phyloP scores from a whole-genome alignment of 73 alveolate species.

The Paramecium octaurelia region DNA sequence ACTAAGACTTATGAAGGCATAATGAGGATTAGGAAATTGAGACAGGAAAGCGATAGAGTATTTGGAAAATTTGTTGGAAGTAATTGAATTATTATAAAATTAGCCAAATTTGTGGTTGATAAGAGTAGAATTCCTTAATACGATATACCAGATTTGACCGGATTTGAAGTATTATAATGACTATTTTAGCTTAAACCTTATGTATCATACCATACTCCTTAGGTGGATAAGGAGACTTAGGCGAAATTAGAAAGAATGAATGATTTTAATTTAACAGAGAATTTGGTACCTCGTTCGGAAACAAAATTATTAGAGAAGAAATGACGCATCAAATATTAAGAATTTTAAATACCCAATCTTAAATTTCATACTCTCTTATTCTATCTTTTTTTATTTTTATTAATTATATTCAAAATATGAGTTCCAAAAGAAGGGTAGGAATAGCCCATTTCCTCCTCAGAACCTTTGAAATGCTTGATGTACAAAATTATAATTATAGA shows the following conservation, averaged over 20 bases:
- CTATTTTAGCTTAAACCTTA: conserved; percentile 45
- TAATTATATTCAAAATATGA: neutral
- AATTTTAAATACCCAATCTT: neutral
- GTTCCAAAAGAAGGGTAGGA: conserved; percentile 5
- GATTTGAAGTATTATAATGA: conserved; percentile 9
- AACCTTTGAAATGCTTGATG: conserved; percentile 31
- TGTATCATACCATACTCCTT: conserved; percentile 57
- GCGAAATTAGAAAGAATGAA: conserved; percentile 5
- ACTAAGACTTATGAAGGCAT: neutral
- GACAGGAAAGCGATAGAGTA: conserved; percentile 44
- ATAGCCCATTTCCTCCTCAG: conserved; percentile 31
- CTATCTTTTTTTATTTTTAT: neutral
- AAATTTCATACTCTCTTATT: neutral
- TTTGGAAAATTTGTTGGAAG: conserved; percentile 59
- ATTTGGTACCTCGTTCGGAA: neutral
- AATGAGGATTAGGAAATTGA: neutral
- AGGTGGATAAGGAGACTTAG: conserved; percentile 41
- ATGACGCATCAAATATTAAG: conserved; percentile 29
- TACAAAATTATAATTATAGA: neutral
- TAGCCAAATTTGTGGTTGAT: conserved; percentile 41
- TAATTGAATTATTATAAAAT: neutral
- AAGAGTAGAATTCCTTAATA: conserved; percentile 28
- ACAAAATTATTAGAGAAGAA: neutral
- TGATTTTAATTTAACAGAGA: conserved; percentile 47
- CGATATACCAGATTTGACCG: conserved; percentile 61